Base-by-base conservation (phyloP, 345 rosid species). In the Lagerstroemia speciosa region DNA sequence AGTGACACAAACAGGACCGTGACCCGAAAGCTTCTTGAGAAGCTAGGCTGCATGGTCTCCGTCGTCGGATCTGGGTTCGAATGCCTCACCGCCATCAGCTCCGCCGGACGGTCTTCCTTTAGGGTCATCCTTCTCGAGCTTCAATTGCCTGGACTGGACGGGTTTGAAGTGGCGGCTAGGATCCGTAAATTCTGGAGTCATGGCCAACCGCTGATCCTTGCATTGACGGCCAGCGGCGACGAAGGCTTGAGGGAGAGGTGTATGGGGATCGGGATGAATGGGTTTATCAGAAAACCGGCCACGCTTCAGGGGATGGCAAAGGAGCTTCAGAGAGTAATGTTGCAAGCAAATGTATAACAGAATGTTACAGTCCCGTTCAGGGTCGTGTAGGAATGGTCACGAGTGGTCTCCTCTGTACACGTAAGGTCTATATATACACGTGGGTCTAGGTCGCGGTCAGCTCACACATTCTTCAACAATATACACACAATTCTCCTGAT, bases 91-190 rank as follows among this genome's bases (percentile, higher is more conserved):
- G 82, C 82, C 31, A 48, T 88, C 29, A 64, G 66, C 43, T 84
- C 85, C 5, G 76, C 87, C 0, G 43, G 82, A 55, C 55, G 90
- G 10, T 81, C 84, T 37, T 73, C 97, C 6, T 87, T 85, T 58
- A 85, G 83, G 71, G 68, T 90, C 1, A 82, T 87, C 46, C 72
- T 92, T 66, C 72, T 92, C 75, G 98, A 92, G 81, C 97, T 92
- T 60, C 98, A 88, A 48, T 77, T 86, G 87, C 82, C 82, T 0
- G 97, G 90, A 71, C 66, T 84, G 84, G 92, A 92, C 68, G 95
- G 97, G n/a, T 90, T 76, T 65, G 98, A 92, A 77, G 90, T 92
- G 26, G 97, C 98, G 20, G 68, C 72, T 26, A 84, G 84, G 80
- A 87, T 92, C 4, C 77, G 90, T 40, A 92, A 83, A 67, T 83